Percentiles rank a stretch among this genome's conserved stretches.
Conservation (phyloP, 2,329 filamentous ascomycete genomes). For the Eutypella sp. region DNA sequence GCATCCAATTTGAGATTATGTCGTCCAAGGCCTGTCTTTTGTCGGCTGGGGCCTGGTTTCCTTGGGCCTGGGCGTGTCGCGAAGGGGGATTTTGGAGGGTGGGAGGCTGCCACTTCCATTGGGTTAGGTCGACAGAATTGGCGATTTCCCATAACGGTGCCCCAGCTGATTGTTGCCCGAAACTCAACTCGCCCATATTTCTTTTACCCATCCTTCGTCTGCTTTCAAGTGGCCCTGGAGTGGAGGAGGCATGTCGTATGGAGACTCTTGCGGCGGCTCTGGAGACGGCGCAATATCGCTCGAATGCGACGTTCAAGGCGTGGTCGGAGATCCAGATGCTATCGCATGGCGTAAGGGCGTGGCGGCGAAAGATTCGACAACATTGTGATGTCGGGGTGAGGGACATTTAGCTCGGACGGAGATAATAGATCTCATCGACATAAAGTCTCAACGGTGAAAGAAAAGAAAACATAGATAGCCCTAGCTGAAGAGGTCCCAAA, state of each 20-base stretch:
- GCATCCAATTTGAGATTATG: conserved; percentile 6
- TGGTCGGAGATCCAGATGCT: conserved; percentile 57
- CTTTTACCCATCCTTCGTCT: conserved; percentile 49
- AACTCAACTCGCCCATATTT: conserved; percentile 46
- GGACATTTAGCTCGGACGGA: conserved; percentile 35
- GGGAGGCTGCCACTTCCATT: conserved; percentile 51
- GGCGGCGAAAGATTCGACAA: conserved; percentile 43
- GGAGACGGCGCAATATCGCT: conserved; percentile 34
- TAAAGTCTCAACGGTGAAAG: too few species aligned
- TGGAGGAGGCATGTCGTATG: conserved; percentile 30
- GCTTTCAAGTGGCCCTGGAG: conserved; percentile 51
- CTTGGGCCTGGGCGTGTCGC: conserved; percentile 15
- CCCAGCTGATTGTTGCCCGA: conserved; percentile 30
- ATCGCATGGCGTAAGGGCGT: conserved; percentile 33
- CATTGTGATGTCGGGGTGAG: conserved; percentile 40
- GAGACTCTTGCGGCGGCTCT: conserved; percentile 11
- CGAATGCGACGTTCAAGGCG: conserved; percentile 45
- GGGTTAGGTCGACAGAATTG: conserved; percentile 37
- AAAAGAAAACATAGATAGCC: too few species aligned
- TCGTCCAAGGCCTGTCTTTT: not conserved
- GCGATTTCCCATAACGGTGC: conserved; percentile 43
- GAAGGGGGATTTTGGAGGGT: conserved; percentile 26
- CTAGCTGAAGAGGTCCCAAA: too few species aligned
- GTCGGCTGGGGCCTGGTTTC: conserved; percentile 1
- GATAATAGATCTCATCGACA: conserved; percentile 2